Evolutionary conservation across 169 alveolate genomes (phyloP).

Genomic region (Fabrea salina): DNA sequence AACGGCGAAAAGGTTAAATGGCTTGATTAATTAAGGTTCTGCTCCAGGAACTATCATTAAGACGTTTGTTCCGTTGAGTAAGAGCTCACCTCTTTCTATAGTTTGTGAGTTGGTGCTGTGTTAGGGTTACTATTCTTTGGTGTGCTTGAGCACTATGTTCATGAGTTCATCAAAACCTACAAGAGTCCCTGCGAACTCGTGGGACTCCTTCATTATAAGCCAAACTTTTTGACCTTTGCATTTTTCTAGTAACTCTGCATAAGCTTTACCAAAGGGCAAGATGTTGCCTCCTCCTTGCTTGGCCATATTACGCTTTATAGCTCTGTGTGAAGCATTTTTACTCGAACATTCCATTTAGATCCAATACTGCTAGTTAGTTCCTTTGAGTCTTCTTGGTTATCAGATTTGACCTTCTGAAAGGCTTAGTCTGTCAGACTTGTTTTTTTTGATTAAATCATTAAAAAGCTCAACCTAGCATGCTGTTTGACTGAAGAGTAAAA

Average conservation of each 20-base stretch:
- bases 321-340: too few relatives aligned
- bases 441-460: too few relatives aligned
- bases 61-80: not conserved
- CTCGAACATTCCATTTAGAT: too few relatives aligned
- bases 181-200: constrained; percentile 64
- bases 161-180: constrained; percentile 69
- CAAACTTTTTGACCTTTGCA: constrained; percentile 62
- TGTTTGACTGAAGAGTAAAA: too few relatives aligned
- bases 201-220: constrained; percentile 60
- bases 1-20: not conserved
- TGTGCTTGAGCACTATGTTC: constrained; percentile 26
- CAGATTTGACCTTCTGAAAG: too few relatives aligned
- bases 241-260: constrained; percentile 60
- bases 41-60: constrained; percentile 23
- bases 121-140: constrained; percentile 5
- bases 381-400: too few relatives aligned
- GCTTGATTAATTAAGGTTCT: constrained; percentile 17
- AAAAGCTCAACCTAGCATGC: too few relatives aligned
- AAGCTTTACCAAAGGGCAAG: not conserved
- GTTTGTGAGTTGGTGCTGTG: not conserved
- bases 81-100: not conserved
- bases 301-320: constrained; percentile 39
- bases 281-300: constrained; percentile 33
- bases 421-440: too few relatives aligned
- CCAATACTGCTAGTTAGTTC: too few relatives aligned